Base-by-base conservation (phyloP, 2,329 filamentous ascomycete species). In the Tolypocladium pustulatum region DNA sequence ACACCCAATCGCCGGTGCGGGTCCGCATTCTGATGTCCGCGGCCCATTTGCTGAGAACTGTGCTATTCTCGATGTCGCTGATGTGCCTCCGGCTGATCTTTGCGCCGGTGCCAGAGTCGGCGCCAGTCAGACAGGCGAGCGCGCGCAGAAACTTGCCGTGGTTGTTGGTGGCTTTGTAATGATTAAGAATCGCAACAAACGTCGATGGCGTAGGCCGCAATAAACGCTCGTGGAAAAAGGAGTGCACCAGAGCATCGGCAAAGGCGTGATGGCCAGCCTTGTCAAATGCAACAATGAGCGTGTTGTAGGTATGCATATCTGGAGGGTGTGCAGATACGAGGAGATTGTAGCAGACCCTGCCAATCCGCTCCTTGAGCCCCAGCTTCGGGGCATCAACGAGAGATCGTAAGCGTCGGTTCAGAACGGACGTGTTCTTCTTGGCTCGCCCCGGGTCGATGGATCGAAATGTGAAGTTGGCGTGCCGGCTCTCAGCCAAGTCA, bases 241-340 rank as follows among this genome's bases (percentile, higher is more conserved):
- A 79, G 55, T 81, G 70, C 25, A 83, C 74, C 37, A 87, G 75
- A n/a, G 75, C 65, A 41, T 83, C 75, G 4, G 81, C 78, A 22
- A 87, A 72, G 41, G 74, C 71, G 58, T 78, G 74, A 57, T 79
- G 73, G 34, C 77, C 74, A 6, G 79, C 68, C 37, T 76, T 75
- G 57, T 81, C 78, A 56, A 93, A 84, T n/a, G 82, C 81, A n/a
- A 81, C 69, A 3, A 93, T 79, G 32, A 94, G 77, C 15, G 80
- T 79, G 66, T 91, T 91, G 73, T 86, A 90, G 4, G 86, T 90
- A 62, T 84, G 78, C 40, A 89, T 79, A 61, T 83, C 83, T 0
- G 89, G 87, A 0, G 84, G 81, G 22, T 82, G 75, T 2, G 78
- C 69, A 2, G 83, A 84, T 4, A 83, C 74, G 20, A 90, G 77